A percentile compares a stretch with the other conserved stretches of the same genome.
Conservation (phyloP, 192 early-diverging fungal genomes). For the Gryganskiella cystojenkinii region DNA sequence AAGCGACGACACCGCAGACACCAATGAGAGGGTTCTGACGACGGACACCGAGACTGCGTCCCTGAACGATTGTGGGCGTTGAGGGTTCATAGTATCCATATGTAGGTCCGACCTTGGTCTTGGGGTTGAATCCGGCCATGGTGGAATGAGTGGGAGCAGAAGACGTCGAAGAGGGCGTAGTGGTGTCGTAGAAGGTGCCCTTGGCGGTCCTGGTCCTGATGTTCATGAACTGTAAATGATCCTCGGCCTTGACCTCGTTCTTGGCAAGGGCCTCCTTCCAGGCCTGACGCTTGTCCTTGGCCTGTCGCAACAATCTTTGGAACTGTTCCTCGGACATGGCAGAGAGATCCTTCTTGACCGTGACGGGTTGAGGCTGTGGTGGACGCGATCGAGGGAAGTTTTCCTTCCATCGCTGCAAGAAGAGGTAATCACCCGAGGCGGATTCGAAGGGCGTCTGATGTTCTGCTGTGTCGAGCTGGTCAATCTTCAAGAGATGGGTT, state of each 20-base stretch:
- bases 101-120: constrained; percentile 51
- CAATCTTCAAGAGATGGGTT: constrained; percentile 65
- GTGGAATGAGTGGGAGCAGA: constrained; percentile 31
- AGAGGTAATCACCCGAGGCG: constrained; percentile 67
- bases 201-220: constrained; percentile 12
- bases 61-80: constrained; percentile 61
- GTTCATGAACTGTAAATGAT: constrained; percentile 34
- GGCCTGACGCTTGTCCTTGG: constrained; percentile 58
- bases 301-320: constrained; percentile 66
- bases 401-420: constrained; percentile 76
- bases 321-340: constrained; percentile 70
- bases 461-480: constrained; percentile 74
- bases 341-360: constrained; percentile 62
- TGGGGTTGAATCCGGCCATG: constrained; percentile 28
- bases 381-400: constrained; percentile 73
- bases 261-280: constrained; percentile 63
- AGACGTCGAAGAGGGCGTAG: constrained; percentile 41
- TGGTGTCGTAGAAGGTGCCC: constrained; percentile 40
- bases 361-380: constrained; percentile 57
- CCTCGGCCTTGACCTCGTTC: constrained; percentile 27
- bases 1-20: constrained; percentile 71
- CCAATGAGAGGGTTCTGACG: constrained; percentile 63
- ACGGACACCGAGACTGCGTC: constrained; percentile 68
- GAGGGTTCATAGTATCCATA: constrained; percentile 51
- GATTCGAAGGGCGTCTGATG: constrained; percentile 75